Evolutionary conservation across 108 stramenopile genomes (phyloP).

Genomic region (Cyclostephanos invisitatus): DNA sequence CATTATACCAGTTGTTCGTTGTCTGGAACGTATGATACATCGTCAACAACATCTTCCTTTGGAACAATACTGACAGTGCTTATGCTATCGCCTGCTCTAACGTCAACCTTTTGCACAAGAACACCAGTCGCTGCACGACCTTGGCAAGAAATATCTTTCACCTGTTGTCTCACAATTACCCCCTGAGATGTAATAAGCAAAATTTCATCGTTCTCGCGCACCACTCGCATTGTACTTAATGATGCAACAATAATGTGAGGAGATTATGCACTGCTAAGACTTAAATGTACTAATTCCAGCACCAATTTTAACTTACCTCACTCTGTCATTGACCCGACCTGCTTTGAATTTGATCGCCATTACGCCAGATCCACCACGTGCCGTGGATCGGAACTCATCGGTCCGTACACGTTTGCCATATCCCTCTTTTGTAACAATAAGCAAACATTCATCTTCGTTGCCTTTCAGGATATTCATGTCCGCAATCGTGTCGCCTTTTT

Average conservation of each 20-base stretch:
- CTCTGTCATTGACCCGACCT: slow-evolving; percentile 54
- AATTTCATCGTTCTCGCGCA: slow-evolving; percentile 88
- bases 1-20: neutral
- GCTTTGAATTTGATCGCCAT: slow-evolving; percentile 91
- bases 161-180: slow-evolving; percentile 89
- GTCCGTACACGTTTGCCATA: slow-evolving; percentile 89
- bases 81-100: slow-evolving; percentile 70
- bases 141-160: slow-evolving; percentile 75
- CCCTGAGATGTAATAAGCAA: slow-evolving; percentile 87
- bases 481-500: slow-evolving; percentile 81
- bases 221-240: slow-evolving; percentile 67
- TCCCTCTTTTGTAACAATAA: slow-evolving; percentile 82
- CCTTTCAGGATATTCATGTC: slow-evolving; percentile 76
- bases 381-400: slow-evolving; percentile 75
- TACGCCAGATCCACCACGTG: slow-evolving; percentile 83
- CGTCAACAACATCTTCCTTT: slow-evolving; percentile 23
- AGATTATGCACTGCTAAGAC: neutral
- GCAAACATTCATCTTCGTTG: slow-evolving; percentile 58
- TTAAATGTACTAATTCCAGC: neutral
- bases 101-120: slow-evolving; percentile 83
- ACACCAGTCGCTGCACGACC: slow-evolving; percentile 89
- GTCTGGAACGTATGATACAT: neutral
- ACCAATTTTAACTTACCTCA: slow-evolving; percentile 21
- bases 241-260: neutral
- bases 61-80: slow-evolving; percentile 79